A percentile compares a stretch with the other conserved stretches of the same genome.
Evolutionary conservation across 768 basidiomycete genomes (phyloP).

Genomic region (Cystobasidium ongulense): DNA sequence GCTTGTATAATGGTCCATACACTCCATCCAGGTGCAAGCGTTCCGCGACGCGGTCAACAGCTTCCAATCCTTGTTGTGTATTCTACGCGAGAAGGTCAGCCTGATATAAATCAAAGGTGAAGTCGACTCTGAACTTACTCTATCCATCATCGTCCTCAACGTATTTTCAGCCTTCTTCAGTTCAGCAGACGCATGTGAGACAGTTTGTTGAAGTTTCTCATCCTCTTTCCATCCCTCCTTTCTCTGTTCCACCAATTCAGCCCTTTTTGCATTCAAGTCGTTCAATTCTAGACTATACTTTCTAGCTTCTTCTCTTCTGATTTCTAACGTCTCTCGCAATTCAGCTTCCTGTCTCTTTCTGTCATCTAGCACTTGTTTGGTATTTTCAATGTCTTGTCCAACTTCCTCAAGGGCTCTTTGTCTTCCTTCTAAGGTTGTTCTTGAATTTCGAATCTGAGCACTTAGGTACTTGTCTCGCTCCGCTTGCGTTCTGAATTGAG

Average conservation of each 20-base stretch:
- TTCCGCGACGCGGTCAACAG: slow-evolving; percentile 75
- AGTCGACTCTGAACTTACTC: slow-evolving; percentile 51
- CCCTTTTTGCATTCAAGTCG: slow-evolving; percentile 59
- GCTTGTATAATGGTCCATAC: slow-evolving; percentile 84
- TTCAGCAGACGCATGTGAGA: slow-evolving; percentile 69
- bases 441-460: slow-evolving; percentile 66
- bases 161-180: slow-evolving; percentile 68
- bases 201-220: slow-evolving; percentile 69
- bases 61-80: slow-evolving; percentile 80
- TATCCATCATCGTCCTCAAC: slow-evolving; percentile 89
- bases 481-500: slow-evolving; percentile 69
- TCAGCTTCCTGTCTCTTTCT: slow-evolving; percentile 51
- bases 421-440: slow-evolving; percentile 55
- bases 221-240: slow-evolving; percentile 86
- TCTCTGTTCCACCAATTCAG: background rate
- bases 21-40: slow-evolving; percentile 63
- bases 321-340: slow-evolving; percentile 54
- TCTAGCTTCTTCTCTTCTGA: slow-evolving; percentile 54
- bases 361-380: slow-evolving; percentile 48
- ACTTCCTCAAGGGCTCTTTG: slow-evolving; percentile 54
- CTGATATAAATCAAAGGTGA: background rate
- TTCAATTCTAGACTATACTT: slow-evolving; percentile 55
- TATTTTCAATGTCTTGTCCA: slow-evolving; percentile 41
- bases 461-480: slow-evolving; percentile 76
- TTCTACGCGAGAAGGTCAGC: slow-evolving; percentile 47